Base-by-base conservation (phyloP, 2,329 filamentous ascomycete genomes). In the Grosmannia huntii region DNA sequence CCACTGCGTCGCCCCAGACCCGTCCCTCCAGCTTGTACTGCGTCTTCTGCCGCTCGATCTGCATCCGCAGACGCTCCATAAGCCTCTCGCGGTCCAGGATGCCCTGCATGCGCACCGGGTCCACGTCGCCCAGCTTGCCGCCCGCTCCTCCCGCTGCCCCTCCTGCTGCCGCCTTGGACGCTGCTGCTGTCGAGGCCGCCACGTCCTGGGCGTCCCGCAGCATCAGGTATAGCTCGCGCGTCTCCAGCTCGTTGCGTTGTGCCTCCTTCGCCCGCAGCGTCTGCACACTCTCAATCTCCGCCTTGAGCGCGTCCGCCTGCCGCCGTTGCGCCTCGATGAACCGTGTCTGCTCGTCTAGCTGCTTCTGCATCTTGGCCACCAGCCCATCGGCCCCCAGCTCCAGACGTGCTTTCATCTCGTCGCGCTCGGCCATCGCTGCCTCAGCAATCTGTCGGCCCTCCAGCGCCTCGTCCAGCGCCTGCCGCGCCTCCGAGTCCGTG, bases 191-290 rank as follows among this genome's bases (percentile, higher is more conserved):
- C 4, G 92, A 90, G 27, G 90, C 91, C 52, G 92, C 92, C 64
- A 96, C 90, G 67, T 99, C 92, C 72, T 97, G 92, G 44, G 94
- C 92, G 72, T 99, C 94, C 61, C 92, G 85, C 63, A 99, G 85
- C 94, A 99, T 99, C 59, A 99, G 86, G 71, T 97, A 99, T 25
- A 99, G 75, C 72, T 99, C 94, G 74, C 94, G 82, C 2, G 92
- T 97, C 73, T 99, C 94, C 33, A 99, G 76, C 72, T 99, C 94
- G 67, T 96, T 95, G 56, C 94, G 83, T 72, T 97, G 94, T 41
- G 95, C 80, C 69, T 97, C 92, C 70, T 95, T 91, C 21, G 89
- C 87, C 61, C 92, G 83, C 62, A 96, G 75, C 16, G 89, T 84
- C 70, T 96, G 90, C 58, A 95, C 75, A 66, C 90, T 91, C 25